phyloP scores from a whole-genome alignment of 345 rosid species.

The Eucalyptus cloeziana region DNA sequence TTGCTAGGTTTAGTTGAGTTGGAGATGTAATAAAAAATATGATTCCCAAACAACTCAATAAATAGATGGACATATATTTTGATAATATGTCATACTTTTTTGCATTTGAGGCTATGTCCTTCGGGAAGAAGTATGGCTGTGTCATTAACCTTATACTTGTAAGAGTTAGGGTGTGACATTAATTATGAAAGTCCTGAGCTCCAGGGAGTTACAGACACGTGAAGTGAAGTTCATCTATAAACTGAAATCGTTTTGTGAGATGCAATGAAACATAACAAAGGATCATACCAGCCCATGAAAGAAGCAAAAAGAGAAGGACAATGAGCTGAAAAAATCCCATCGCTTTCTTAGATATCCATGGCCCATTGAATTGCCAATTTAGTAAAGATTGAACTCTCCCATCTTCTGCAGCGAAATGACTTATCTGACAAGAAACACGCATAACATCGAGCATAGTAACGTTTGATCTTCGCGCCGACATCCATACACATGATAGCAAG shows the following conservation, averaged over 20 bases:
- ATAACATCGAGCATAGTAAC: not conserved
- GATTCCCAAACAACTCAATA: not conserved
- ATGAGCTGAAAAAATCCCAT: not conserved
- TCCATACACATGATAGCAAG: too few relatives aligned
- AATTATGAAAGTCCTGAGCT: not conserved
- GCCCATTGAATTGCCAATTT: not conserved
- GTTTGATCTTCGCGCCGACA: not conserved
- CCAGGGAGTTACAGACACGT: not conserved
- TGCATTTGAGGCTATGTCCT: not conserved
- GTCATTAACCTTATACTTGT: not conserved
- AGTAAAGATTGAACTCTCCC: not conserved
- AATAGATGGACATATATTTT: too few relatives aligned
- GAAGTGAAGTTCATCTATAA: not conserved
- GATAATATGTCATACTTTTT: fast-evolving
- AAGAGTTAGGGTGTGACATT: not conserved
- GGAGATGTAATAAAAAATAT: not conserved
- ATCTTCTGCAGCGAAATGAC: not conserved
- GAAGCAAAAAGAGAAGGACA: not conserved
- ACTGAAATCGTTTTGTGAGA: not conserved
- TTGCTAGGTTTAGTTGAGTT: not conserved
- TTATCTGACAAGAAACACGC: not conserved
- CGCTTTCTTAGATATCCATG: not conserved
- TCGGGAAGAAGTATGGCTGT: fast-evolving
- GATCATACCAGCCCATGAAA: not conserved
- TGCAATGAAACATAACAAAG: not conserved